A percentile compares a stretch with the other conserved stretches of the same genome.
These are phyloP conservation scores for Colletotrichum higginsianum DNA, from an alignment of 2,329 filamentous ascomycete species.

Conservation along the genomic window DNA sequence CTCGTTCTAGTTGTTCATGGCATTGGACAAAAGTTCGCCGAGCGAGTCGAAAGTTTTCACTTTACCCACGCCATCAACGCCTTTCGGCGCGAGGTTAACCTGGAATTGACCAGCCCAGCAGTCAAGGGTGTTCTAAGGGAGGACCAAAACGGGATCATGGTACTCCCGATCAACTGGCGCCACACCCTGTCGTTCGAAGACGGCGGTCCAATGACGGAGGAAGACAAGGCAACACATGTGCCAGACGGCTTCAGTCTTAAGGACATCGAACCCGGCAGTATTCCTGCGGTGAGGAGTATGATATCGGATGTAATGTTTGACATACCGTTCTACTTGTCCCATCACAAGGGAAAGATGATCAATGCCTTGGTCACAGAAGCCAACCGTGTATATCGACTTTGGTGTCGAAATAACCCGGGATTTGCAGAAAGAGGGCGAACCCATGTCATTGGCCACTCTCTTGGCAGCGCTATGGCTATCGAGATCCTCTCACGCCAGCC, in stretches of 20 bases:
- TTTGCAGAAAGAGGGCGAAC: slow-evolving; percentile 87
- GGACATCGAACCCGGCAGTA: slow-evolving; percentile 92
- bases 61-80: slow-evolving; percentile 97
- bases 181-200: slow-evolving; percentile 91
- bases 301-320: slow-evolving; percentile 99
- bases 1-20: slow-evolving; percentile 93
- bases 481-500: slow-evolving; percentile 94
- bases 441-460: slow-evolving; percentile 92
- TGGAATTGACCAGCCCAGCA: slow-evolving; percentile 81
- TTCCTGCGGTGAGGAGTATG: slow-evolving; percentile 92
- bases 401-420: slow-evolving; percentile 93
- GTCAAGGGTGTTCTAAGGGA: slow-evolving; percentile 83
- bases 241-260: slow-evolving; percentile 77
- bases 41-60: slow-evolving; percentile 95
- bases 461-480: slow-evolving; percentile 94
- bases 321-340: slow-evolving; percentile 97
- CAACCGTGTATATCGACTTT: slow-evolving; percentile 94
- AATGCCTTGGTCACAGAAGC: slow-evolving; percentile 89
- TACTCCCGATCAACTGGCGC: slow-evolving; percentile 94
- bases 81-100: slow-evolving; percentile 87
- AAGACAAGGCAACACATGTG: slow-evolving; percentile 67
- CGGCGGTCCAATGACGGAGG: slow-evolving; percentile 72
- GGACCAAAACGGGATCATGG: slow-evolving; percentile 92
- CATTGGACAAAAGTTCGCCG: slow-evolving; percentile 96
- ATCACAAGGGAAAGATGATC: slow-evolving; percentile 96